Conservation (phyloP, 495 filamentous ascomycete species). For the Cudoniella acicularis region DNA sequence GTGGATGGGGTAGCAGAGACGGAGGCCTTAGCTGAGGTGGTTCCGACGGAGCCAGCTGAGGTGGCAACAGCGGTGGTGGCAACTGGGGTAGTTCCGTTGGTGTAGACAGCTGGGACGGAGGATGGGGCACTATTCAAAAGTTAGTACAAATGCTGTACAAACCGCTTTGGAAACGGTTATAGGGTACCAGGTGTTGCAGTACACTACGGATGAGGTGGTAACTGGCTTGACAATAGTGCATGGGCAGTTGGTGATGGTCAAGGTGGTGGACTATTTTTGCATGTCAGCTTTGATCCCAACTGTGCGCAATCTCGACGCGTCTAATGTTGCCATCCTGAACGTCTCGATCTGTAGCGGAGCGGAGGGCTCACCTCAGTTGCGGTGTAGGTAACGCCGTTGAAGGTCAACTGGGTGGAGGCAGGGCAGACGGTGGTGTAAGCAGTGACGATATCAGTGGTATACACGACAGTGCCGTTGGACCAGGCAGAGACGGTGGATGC, state of each 20-base stretch:
- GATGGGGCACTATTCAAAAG: conserved; percentile 11
- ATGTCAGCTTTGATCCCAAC: not conserved
- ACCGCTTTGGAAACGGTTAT: conserved; percentile 18
- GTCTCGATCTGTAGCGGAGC: not conserved
- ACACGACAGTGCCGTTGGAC: conserved; percentile 41
- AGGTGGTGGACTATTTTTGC: conserved; percentile 56
- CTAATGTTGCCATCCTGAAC: not conserved
- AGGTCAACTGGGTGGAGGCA: conserved; percentile 63
- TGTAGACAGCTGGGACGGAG: conserved; percentile 24
- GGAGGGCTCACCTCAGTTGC: conserved; percentile 56
- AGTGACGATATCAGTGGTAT: conserved; percentile 75
- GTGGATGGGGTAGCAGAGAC: conserved; percentile 33
- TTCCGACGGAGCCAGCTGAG: conserved; percentile 31
- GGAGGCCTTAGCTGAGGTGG: conserved; percentile 29
- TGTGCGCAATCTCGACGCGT: conserved; percentile 5
- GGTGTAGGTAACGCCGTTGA: conserved; percentile 71
- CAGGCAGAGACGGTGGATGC: conserved; percentile 56
- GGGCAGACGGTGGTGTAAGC: conserved; percentile 86
- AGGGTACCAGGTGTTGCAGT: conserved; percentile 63
- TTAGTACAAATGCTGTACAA: conserved; percentile 13
- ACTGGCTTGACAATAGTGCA: conserved; percentile 75
- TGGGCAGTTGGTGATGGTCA: conserved; percentile 77
- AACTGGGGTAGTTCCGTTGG: conserved; percentile 27
- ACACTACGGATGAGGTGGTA: conserved; percentile 55
- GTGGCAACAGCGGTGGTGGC: conserved; percentile 26